Percentiles rank a stretch among this genome's conserved stretches.
Conservation (phyloP, 2,329 filamentous ascomycete species). For the Penicillium sp. region DNA sequence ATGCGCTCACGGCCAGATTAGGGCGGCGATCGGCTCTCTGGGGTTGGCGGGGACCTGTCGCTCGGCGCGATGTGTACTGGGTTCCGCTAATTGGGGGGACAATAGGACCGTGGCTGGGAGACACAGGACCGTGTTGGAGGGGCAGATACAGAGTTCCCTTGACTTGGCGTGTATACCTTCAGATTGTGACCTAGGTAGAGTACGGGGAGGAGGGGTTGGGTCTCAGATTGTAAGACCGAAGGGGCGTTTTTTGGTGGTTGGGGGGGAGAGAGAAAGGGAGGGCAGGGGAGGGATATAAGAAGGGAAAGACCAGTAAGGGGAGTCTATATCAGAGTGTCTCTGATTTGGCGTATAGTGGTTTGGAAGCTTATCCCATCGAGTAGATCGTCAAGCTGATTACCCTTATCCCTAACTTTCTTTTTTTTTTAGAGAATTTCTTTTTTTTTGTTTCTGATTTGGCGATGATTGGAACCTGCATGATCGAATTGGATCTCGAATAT, state of each 20-base stretch:
- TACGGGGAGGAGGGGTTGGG: conserved; percentile 14
- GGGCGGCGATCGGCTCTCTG: conserved; percentile 12
- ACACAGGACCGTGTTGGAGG: conserved; percentile 2
- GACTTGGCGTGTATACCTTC: background rate
- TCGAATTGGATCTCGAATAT: background rate
- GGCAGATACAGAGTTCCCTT: background rate
- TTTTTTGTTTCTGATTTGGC: background rate
- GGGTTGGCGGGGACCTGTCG: background rate
- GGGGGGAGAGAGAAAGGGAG: conserved; percentile 4
- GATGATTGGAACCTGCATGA: background rate
- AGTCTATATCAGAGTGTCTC: background rate
- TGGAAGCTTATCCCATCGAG: conserved; percentile 21
- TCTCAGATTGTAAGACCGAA: conserved; percentile 22
- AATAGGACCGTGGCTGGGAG: conserved; percentile 14
- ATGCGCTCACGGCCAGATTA: conserved; percentile 7
- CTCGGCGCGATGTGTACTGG: conserved; percentile 9
- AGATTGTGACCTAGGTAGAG: background rate
- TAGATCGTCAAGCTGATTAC: conserved; percentile 19
- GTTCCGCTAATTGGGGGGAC: background rate
- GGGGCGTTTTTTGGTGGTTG: conserved; percentile 15
- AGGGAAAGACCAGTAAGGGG: conserved; percentile 13
- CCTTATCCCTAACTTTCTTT: conserved; percentile 19
- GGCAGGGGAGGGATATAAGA: conserved; percentile 18
- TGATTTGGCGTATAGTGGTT: conserved; percentile 8
- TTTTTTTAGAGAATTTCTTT: background rate